Conservation (phyloP, 441 rosid species). For the Gossypium trilobum region DNA sequence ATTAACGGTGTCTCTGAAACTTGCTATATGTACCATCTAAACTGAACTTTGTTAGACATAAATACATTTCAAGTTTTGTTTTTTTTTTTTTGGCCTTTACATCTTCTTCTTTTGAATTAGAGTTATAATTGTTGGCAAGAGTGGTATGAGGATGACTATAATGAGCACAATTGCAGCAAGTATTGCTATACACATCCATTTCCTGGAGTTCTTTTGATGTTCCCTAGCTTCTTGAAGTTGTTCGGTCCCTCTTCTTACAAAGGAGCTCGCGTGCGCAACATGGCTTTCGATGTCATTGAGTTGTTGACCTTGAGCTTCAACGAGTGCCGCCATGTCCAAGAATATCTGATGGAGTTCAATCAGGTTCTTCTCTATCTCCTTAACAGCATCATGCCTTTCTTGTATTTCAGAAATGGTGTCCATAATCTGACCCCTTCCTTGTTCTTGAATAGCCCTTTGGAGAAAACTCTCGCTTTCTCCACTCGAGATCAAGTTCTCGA, state of each 20-base stretch:
- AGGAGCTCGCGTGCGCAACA: slow-evolving; percentile 79
- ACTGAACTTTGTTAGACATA: slow-evolving; percentile 4
- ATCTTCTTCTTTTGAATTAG: slow-evolving; percentile 16
- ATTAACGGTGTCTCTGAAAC: neutral
- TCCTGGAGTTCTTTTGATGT: slow-evolving; percentile 67
- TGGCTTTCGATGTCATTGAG: slow-evolving; percentile 79
- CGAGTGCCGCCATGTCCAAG: slow-evolving; percentile 84
- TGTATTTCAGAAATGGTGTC: slow-evolving; percentile 87
- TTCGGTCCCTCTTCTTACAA: slow-evolving; percentile 69
- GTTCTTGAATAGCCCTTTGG: slow-evolving; percentile 88
- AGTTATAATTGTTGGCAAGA: slow-evolving; percentile 35
- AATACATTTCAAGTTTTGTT: neutral
- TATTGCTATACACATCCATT: slow-evolving; percentile 70
- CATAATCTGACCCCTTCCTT: slow-evolving; percentile 69
- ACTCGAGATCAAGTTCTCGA: slow-evolving; percentile 63
- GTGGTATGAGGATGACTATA: slow-evolving; percentile 36
- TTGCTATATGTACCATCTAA: slow-evolving; percentile 1
- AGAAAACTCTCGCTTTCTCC: slow-evolving; percentile 83
- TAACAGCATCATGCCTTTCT: slow-evolving; percentile 78
- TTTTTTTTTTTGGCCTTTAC: neutral
- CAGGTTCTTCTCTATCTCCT: slow-evolving; percentile 83
- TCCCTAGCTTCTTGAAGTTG: slow-evolving; percentile 66
- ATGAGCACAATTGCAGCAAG: slow-evolving; percentile 35
- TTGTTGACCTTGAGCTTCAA: slow-evolving; percentile 84
- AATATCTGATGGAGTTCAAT: slow-evolving; percentile 76